Conservation (phyloP, 148 eudicot genomes). For the Gaultheria prostrata region DNA sequence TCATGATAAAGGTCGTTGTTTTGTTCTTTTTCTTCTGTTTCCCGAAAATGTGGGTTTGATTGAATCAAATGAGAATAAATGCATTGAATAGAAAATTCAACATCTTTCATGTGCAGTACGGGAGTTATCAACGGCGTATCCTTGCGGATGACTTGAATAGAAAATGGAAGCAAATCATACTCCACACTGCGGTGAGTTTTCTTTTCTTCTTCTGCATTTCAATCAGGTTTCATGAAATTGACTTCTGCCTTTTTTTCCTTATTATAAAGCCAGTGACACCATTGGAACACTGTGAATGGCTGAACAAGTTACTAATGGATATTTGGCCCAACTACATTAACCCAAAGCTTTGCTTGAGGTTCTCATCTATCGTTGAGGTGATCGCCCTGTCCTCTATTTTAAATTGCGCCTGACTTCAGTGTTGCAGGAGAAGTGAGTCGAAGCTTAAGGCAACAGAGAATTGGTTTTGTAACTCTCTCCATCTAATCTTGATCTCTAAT, state of each 20-base stretch:
- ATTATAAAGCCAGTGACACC: constrained; percentile 75
- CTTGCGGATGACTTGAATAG: constrained; percentile 80
- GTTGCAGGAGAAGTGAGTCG: not conserved
- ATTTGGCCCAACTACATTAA: constrained; percentile 80
- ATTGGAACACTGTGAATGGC: constrained; percentile 94
- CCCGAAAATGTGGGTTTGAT: not conserved
- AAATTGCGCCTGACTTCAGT: not conserved
- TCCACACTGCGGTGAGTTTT: constrained; percentile 55
- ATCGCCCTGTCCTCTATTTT: constrained; percentile 1
- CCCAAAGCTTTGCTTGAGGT: constrained; percentile 67
- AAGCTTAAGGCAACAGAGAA: not conserved
- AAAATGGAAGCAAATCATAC: constrained; percentile 78
- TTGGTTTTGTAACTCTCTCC: not conserved
- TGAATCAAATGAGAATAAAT: not conserved
- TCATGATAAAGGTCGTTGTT: not conserved
- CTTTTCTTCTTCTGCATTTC: constrained; percentile 7
- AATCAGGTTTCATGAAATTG: not conserved
- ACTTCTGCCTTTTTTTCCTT: constrained; percentile 11
- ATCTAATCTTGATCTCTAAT: not conserved
- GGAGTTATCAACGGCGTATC: constrained; percentile 58
- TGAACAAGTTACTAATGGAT: constrained; percentile 79
- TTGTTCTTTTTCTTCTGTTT: too few species aligned
- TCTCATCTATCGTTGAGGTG: constrained; percentile 82
- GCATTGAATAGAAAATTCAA: constrained; percentile 19
- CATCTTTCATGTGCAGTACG: constrained; percentile 51